Conservation (phyloP, 208 protist genomes). For the Trypanosoma lewisi region DNA sequence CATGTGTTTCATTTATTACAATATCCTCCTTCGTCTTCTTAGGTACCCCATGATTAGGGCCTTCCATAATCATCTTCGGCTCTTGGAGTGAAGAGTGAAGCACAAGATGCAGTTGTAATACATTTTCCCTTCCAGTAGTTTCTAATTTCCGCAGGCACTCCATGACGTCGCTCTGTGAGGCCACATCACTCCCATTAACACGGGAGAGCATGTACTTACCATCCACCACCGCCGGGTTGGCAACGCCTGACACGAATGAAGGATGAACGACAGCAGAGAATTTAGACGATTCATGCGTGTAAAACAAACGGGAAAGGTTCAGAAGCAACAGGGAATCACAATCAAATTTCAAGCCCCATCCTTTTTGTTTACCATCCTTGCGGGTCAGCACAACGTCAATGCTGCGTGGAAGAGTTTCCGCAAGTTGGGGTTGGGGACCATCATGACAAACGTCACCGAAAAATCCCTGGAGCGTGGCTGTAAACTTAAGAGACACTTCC, state of each 20-base stretch:
- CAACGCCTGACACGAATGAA: background rate
- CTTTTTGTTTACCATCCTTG: background rate
- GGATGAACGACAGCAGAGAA: background rate
- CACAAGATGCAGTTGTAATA: constrained; percentile 4
- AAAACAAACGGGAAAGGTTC: constrained; percentile 20
- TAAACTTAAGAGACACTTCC: constrained; percentile 28
- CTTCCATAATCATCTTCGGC: no score
- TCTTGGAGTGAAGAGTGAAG: background rate
- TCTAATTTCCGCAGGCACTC: background rate
- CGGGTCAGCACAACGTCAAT: constrained; percentile 11
- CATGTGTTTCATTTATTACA: constrained; percentile 1
- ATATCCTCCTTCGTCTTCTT: no score
- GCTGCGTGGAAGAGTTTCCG: background rate
- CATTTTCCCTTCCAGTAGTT: background rate
- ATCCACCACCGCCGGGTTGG: background rate
- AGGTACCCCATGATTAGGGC: no score
- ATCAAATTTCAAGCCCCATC: constrained; percentile 29
- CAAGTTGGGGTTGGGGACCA: background rate
- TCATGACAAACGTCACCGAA: background rate
- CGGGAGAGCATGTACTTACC: constrained; percentile 15
- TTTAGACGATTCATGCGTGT: background rate
- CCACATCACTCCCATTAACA: constrained; percentile 17
- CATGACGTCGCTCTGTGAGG: constrained; percentile 16
- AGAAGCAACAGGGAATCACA: constrained; percentile 15
- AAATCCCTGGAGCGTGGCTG: background rate